A percentile compares a stretch with the other conserved stretches of the same genome.
Conservation (phyloP, 352 stramenopile species). For the Aphanomyces astaci region DNA sequence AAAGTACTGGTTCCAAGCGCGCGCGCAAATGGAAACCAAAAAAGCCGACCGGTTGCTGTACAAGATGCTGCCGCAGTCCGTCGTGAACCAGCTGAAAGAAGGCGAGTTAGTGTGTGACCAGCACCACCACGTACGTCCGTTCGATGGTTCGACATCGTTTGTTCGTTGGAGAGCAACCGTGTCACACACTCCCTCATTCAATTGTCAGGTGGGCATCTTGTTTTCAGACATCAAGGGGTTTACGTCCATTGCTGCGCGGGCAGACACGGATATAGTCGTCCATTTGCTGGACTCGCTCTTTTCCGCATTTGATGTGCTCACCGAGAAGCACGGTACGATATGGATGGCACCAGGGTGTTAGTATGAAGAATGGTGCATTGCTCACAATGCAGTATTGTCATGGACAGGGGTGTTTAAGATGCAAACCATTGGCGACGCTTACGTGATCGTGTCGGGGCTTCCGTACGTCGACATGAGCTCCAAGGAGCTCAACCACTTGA, state of each 20-base stretch:
- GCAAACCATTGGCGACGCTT: conserved; percentile 90
- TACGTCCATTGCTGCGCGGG: conserved; percentile 80
- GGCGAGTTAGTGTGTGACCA: conserved; percentile 77
- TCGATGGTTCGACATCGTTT: not conserved
- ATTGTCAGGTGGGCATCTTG: conserved; percentile 73
- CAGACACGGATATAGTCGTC: conserved; percentile 80
- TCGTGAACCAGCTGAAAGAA: conserved; percentile 80
- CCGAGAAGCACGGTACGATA: conserved; percentile 82
- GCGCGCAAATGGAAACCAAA: conserved; percentile 75
- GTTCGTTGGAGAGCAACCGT: too few species aligned
- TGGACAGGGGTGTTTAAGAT: conserved; percentile 80
- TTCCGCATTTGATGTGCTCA: conserved; percentile 87
- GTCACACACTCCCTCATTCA: too few species aligned
- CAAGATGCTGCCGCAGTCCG: conserved; percentile 77
- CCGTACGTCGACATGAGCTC: conserved; percentile 80
- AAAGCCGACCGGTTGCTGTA: conserved; percentile 77
- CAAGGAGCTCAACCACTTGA: not conserved
- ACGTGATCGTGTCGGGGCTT: conserved; percentile 82
- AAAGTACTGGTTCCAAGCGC: conserved; percentile 80
- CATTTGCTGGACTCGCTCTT: conserved; percentile 89
- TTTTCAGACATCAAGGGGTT: conserved; percentile 91
- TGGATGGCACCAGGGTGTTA: too few species aligned
- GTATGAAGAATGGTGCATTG: too few species aligned
- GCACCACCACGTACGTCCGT: conserved; percentile 48
- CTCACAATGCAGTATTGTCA: too few species aligned